Conservation (phyloP, 129 eudicot species). For the Saposhnikovia divaricata region DNA sequence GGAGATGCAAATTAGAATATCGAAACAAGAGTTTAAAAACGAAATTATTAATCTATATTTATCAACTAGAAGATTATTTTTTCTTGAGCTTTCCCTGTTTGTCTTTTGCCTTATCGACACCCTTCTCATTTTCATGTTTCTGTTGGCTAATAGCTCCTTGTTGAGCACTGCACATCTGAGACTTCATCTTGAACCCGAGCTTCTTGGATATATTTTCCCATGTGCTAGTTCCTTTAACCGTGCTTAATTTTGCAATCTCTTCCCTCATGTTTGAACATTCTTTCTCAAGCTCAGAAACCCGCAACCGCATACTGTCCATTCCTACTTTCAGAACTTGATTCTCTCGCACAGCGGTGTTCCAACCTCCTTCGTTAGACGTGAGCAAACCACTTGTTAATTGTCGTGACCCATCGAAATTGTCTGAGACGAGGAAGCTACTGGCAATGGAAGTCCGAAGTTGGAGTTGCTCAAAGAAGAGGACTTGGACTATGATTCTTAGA, state of each 20-base stretch:
- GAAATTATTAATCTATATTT: not conserved
- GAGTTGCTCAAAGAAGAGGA: slow-evolving; percentile 91
- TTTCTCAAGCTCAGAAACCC: slow-evolving; percentile 93
- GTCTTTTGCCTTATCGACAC: slow-evolving; percentile 45
- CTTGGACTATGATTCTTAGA: slow-evolving; percentile 77
- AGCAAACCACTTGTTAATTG: slow-evolving; percentile 65
- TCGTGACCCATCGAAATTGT: slow-evolving; percentile 76
- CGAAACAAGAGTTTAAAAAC: not conserved
- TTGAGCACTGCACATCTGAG: slow-evolving; percentile 96
- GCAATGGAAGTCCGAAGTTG: slow-evolving; percentile 92
- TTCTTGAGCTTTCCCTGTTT: slow-evolving; percentile 58
- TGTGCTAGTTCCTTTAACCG: slow-evolving; percentile 27
- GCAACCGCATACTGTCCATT: slow-evolving; percentile 87
- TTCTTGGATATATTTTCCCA: slow-evolving; percentile 82
- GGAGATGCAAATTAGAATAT: not conserved
- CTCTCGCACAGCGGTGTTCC: slow-evolving; percentile 81
- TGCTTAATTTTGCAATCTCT: slow-evolving; percentile 76
- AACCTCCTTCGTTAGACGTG: slow-evolving; percentile 62
- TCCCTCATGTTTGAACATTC: slow-evolving; percentile 88
- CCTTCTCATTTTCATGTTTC: slow-evolving; percentile 38
- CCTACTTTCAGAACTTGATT: slow-evolving; percentile 93
- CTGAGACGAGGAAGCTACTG: slow-evolving; percentile 84
- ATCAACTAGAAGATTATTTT: slow-evolving; percentile 34
- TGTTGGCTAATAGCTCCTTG: slow-evolving; percentile 88
- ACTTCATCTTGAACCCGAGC: slow-evolving; percentile 69